A percentile compares a stretch with the other conserved stretches of the same genome.
These are phyloP conservation scores for Escovopsis weberi DNA, from an alignment of 2,329 filamentous ascomycete species.

Conservation along the genomic window DNA sequence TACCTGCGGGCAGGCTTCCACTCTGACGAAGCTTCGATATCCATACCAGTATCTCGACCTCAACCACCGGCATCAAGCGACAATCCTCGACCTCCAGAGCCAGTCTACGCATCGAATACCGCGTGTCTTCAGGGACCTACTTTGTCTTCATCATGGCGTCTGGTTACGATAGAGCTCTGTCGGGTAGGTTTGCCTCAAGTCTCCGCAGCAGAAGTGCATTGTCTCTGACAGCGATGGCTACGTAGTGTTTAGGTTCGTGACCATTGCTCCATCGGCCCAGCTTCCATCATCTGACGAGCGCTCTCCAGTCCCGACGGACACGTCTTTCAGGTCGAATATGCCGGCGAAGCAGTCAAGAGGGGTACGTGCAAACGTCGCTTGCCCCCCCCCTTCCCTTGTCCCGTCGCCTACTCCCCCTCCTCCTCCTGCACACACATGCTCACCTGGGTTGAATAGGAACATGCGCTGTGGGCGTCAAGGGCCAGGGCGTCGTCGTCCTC, in stretches of 20 bases:
- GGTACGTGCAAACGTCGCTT: conserved; percentile 36
- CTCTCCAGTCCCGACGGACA: conserved; percentile 80
- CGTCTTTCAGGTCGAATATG: conserved; percentile 99
- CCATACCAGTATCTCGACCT: conserved; percentile 7
- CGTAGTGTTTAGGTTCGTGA: conserved; percentile 64
- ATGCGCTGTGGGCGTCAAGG: conserved; percentile 96
- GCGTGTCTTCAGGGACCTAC: background rate
- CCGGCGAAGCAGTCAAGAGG: conserved; percentile 95
- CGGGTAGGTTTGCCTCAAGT: conserved; percentile 51
- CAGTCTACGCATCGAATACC: background rate
- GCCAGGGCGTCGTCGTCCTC: conserved; percentile 82
- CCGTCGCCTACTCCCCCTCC: no score
- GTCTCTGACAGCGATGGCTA: conserved; percentile 25
- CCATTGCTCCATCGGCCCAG: background rate
- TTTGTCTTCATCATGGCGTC: conserved; percentile 50
- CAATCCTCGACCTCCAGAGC: conserved; percentile 2
- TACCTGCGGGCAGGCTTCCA: conserved; percentile 18
- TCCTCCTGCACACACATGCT: conserved; percentile 2
- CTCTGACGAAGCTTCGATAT: conserved; percentile 24
- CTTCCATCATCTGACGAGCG: background rate
- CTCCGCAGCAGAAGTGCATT: conserved; percentile 3
- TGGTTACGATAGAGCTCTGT: conserved; percentile 97
- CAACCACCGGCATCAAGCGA: conserved; percentile 9
- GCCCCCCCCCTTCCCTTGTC: background rate
- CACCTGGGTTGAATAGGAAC: conserved; percentile 46